Conservation (phyloP, 2,329 filamentous ascomycete genomes). For the Penicillium sp. region DNA sequence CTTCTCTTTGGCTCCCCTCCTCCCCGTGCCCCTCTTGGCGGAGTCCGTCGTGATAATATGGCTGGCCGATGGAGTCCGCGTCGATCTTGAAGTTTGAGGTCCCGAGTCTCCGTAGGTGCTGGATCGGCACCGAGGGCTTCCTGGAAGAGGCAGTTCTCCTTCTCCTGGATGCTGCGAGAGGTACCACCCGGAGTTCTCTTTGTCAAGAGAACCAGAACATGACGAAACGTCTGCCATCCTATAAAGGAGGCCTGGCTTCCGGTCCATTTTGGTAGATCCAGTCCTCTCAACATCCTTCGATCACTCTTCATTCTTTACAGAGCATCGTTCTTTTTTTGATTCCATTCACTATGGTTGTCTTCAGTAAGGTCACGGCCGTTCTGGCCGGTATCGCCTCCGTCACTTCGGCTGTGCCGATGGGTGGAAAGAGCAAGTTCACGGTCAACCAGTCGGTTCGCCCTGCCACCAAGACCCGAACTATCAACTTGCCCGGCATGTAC, state of each 20-base stretch:
- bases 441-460: constrained; percentile 35
- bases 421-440: constrained; percentile 34
- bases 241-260: constrained; percentile 29
- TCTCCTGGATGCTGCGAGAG: constrained; percentile 15
- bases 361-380: constrained; percentile 35
- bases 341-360: constrained; percentile 37
- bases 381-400: constrained; percentile 33
- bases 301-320: constrained; percentile 20
- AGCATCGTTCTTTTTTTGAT: constrained; percentile 18
- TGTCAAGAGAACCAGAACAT: background rate
- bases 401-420: constrained; percentile 34
- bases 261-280: constrained; percentile 5
- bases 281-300: constrained; percentile 13
- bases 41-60: constrained; percentile 20
- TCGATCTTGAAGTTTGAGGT: constrained; percentile 21
- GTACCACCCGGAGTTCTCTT: constrained; percentile 1
- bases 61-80: constrained; percentile 29
- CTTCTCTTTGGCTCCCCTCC: constrained; percentile 6
- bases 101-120: constrained; percentile 10
- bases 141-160: constrained; percentile 27
- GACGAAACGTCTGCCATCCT: constrained; percentile 13
- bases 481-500: constrained; percentile 36
- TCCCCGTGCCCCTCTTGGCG: constrained; percentile 14
- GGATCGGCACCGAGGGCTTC: constrained; percentile 26
- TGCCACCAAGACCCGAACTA: constrained; percentile 20